Evolutionary conservation across 805 yeast genomes (phyloP).

Genomic region (Kodamaea laetipori): DNA sequence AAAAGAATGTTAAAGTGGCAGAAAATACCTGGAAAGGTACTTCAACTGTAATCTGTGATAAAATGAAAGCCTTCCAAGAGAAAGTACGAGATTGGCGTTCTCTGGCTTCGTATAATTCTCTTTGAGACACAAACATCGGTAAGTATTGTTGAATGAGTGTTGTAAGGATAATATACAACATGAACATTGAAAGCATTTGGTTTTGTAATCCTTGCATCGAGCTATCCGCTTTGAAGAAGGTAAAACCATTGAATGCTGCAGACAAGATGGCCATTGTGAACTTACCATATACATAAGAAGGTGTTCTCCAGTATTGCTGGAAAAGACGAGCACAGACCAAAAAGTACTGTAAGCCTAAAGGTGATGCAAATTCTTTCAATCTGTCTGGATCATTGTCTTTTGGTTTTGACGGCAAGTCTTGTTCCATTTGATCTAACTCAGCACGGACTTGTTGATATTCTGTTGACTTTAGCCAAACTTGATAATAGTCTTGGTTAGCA

Average conservation of each 20-base stretch:
- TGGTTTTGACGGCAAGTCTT: slow-evolving; percentile 20
- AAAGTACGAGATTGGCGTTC: slow-evolving; percentile 75
- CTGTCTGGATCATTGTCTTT: slow-evolving; percentile 13
- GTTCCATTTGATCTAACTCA: slow-evolving; percentile 24
- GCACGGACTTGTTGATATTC: slow-evolving; percentile 17
- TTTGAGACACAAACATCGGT: slow-evolving; percentile 56
- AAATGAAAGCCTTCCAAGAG: slow-evolving; percentile 62
- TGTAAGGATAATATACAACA: slow-evolving; percentile 58
- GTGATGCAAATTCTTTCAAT: slow-evolving; percentile 15
- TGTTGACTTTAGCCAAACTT: slow-evolving; percentile 27
- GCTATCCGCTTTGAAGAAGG: slow-evolving; percentile 17
- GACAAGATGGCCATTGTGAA: slow-evolving; percentile 16
- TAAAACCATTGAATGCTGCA: slow-evolving; percentile 20
- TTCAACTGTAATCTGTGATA: slow-evolving; percentile 66
- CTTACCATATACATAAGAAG: slow-evolving; percentile 24
- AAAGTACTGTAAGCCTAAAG: slow-evolving; percentile 14
- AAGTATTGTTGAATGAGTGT: slow-evolving; percentile 63
- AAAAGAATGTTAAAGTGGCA: slow-evolving; percentile 37
- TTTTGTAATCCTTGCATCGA: slow-evolving; percentile 44
- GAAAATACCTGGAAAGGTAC: slow-evolving; percentile 61
- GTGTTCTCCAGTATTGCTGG: slow-evolving; percentile 33
- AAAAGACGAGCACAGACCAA: slow-evolving; percentile 16
- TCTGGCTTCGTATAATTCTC: slow-evolving; percentile 69
- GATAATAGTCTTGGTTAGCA: slow-evolving; percentile 27
- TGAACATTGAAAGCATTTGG: slow-evolving; percentile 74